phyloP scores from a whole-genome alignment of 2,329 filamentous ascomycete species.

The Nothophoma quercina region DNA sequence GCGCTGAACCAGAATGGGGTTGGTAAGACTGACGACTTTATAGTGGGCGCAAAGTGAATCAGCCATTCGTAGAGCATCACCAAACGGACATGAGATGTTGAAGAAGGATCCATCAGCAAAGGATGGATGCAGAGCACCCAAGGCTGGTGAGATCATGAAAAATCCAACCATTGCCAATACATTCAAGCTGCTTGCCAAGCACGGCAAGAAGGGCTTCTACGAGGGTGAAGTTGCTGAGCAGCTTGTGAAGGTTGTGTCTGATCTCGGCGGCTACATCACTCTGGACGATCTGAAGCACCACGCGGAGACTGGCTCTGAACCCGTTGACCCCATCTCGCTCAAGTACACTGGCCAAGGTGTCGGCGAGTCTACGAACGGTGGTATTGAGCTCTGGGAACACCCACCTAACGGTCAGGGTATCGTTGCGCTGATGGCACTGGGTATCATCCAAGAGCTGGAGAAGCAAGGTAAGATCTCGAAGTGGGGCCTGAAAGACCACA shows the following conservation, averaged over 20 bases:
- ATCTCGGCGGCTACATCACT: constrained; percentile 78
- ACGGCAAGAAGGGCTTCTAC: constrained; percentile 94
- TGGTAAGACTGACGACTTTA: constrained; percentile 8
- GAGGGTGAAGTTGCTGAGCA: constrained; percentile 81
- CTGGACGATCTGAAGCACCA: constrained; percentile 84
- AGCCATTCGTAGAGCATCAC: constrained; percentile 74
- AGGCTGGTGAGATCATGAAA: constrained; percentile 85
- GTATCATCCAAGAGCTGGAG: constrained; percentile 88
- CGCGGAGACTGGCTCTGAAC: constrained; percentile 74
- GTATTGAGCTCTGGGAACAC: constrained; percentile 92
- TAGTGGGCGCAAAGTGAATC: constrained; percentile 77
- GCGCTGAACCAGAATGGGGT: too few relatives aligned
- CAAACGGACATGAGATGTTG: constrained; percentile 86
- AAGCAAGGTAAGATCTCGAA: constrained; percentile 74
- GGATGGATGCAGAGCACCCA: constrained; percentile 77
- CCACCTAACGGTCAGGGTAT: constrained; percentile 97
- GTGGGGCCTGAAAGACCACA: constrained; percentile 77
- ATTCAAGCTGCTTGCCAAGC: constrained; percentile 76
- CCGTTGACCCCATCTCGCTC: constrained; percentile 84
- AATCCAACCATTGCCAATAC: constrained; percentile 83
- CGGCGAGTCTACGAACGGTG: constrained; percentile 57
- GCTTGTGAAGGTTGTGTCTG: constrained; percentile 77
- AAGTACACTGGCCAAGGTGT: constrained; percentile 74
- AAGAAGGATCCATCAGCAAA: constrained; percentile 74
- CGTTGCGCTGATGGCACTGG: constrained; percentile 91